Evolutionary conservation across 805 yeast species (phyloP).

Genomic region (Kuraishia borneana): DNA sequence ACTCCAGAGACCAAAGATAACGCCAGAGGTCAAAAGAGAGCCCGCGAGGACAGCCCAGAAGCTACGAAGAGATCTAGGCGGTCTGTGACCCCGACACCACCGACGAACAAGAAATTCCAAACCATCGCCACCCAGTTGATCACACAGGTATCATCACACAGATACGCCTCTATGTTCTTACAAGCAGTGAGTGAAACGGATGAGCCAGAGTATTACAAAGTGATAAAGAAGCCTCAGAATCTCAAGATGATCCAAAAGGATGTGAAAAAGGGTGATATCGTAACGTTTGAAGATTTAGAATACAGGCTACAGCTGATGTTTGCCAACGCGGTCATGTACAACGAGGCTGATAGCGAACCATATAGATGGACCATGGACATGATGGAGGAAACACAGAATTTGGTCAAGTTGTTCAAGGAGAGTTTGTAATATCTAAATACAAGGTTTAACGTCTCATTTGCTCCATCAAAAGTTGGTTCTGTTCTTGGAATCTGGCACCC

Average conservation of each 20-base stretch:
- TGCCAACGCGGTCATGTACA: constrained; percentile 79
- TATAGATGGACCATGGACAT: constrained; percentile 54
- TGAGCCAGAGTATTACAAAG: constrained; percentile 57
- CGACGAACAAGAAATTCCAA: constrained; percentile 43
- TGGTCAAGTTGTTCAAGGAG: constrained; percentile 49
- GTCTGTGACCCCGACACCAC: constrained; percentile 1
- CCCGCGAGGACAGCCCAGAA: neutral
- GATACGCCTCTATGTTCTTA: constrained; percentile 64
- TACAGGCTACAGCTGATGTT: constrained; percentile 66
- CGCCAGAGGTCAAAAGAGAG: neutral
- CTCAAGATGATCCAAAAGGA: constrained; percentile 48
- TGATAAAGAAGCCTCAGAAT: constrained; percentile 58
- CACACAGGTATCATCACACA: constrained; percentile 54
- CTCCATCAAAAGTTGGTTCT: constrained; percentile 69
- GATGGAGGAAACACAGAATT: constrained; percentile 53
- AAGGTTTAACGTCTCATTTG: constrained; percentile 32
- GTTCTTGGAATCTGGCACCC: constrained; percentile 98
- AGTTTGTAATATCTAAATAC: constrained; percentile 6
- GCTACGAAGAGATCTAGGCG: constrained; percentile 1
- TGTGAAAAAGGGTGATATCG: constrained; percentile 48
- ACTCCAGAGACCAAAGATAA: constrained; percentile 3
- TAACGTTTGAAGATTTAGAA: constrained; percentile 40
- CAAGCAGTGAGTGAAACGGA: constrained; percentile 57
- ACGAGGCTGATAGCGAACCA: constrained; percentile 52
- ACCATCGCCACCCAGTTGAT: constrained; percentile 50